A percentile compares a stretch with the other conserved stretches of the same genome.
phyloP scores from a whole-genome alignment of 177 flowering plant species.

The Vitis hybrid region DNA sequence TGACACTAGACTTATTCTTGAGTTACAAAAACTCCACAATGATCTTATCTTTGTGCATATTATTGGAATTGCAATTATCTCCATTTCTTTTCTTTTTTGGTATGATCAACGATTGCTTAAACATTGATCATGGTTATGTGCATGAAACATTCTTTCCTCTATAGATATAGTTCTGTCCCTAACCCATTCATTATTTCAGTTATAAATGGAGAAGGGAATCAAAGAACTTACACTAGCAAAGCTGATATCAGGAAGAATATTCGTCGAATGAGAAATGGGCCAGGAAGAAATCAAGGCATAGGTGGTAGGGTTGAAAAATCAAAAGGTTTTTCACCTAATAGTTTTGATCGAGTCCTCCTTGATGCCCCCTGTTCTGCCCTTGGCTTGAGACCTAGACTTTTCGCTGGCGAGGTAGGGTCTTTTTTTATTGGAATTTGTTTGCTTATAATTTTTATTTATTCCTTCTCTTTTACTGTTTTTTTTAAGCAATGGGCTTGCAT shows the following conservation, averaged over 20 bases:
- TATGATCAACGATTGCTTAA: too few relatives aligned
- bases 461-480: neutral
- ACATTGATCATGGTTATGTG: neutral
- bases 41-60: too few relatives aligned
- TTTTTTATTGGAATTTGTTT: neutral
- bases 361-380: conserved; percentile 99
- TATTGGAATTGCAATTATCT: too few relatives aligned
- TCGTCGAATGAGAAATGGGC: conserved; percentile 75
- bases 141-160: neutral
- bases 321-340: conserved; percentile 73
- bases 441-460: neutral
- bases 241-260: conserved; percentile 48
- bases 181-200: conserved; percentile 28
- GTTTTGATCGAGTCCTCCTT: conserved; percentile 94
- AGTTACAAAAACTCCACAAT: too few relatives aligned
- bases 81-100: too few relatives aligned
- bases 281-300: conserved; percentile 68
- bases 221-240: conserved; percentile 41
- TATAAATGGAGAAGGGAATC: conserved; percentile 28
- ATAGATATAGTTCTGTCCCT: neutral
- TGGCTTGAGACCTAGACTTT: conserved; percentile 95
- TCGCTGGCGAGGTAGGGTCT: conserved; percentile 66
- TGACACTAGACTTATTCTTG: too few relatives aligned
- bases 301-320: conserved; percentile 80
- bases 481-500: neutral